A percentile compares a stretch with the other conserved stretches of the same genome.
Conservation (phyloP, 345 rosid genomes). For the Erodium maritimum region DNA sequence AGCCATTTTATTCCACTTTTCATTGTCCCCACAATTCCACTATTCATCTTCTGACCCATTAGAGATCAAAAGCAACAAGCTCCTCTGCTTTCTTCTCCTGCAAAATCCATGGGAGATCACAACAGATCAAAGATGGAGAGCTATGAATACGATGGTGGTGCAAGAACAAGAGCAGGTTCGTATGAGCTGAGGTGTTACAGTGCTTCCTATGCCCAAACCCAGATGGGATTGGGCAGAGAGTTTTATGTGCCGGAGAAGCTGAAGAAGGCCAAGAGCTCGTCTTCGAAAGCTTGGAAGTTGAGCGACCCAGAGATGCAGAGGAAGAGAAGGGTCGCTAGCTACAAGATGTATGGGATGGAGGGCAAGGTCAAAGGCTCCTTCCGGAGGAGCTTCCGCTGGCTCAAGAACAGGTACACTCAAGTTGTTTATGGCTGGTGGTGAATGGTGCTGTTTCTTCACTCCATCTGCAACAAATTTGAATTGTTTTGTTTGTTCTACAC, state of each 20-base stretch:
- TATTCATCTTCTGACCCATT: neutral
- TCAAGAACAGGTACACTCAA: slow-evolving; percentile 62
- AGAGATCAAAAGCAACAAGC: neutral
- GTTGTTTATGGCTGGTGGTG: slow-evolving; percentile 77
- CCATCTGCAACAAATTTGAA: too few relatives aligned
- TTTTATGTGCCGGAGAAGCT: slow-evolving; percentile 7
- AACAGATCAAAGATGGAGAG: slow-evolving; percentile 46
- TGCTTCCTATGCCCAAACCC: slow-evolving; percentile 10
- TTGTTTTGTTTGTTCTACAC: too few relatives aligned
- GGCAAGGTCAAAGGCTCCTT: slow-evolving; percentile 82
- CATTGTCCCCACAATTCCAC: neutral
- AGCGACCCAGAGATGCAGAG: slow-evolving; percentile 75
- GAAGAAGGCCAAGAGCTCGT: slow-evolving; percentile 42
- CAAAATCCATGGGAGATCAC: slow-evolving; percentile 47
- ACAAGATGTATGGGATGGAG: slow-evolving; percentile 82
- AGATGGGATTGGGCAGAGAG: neutral
- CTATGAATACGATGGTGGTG: neutral
- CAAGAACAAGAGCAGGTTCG: slow-evolving; percentile 1
- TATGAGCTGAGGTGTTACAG: slow-evolving; percentile 12
- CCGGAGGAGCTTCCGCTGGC: slow-evolving; percentile 81
- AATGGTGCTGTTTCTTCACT: slow-evolving; percentile 1
- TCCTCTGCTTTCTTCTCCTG: too few relatives aligned
- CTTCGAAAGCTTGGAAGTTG: slow-evolving; percentile 47
- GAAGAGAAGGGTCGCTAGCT: slow-evolving; percentile 88
- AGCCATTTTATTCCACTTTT: neutral